Percentiles rank a stretch among this genome's conserved stretches.
Conservation (phyloP, 1,284 basidiomycete species). For the Irpex sp. region DNA sequence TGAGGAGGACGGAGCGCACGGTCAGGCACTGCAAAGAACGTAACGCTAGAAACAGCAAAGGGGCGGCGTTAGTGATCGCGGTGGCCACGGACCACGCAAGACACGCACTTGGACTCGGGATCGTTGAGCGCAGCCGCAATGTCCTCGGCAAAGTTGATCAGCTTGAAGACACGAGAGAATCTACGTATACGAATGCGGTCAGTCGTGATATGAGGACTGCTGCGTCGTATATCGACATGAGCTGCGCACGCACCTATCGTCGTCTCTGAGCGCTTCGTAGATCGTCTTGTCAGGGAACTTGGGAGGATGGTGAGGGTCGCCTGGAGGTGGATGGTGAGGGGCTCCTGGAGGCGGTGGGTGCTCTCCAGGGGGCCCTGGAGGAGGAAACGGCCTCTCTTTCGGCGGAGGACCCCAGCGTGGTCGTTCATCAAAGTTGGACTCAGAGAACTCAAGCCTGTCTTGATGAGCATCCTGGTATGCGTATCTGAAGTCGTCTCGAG, state of each 20-base stretch:
- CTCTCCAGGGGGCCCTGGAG: constrained; percentile 6
- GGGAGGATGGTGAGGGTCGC: constrained; percentile 7
- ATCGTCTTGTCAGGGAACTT: constrained; percentile 29
- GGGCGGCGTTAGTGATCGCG: constrained; percentile 7
- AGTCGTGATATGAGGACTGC: not conserved
- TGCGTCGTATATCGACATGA: not conserved
- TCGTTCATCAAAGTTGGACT: not conserved
- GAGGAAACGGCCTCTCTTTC: not conserved
- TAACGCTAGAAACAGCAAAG: constrained; percentile 31
- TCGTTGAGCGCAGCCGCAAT: constrained; percentile 37
- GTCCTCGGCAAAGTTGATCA: constrained; percentile 39
- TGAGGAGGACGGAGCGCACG: constrained; percentile 28
- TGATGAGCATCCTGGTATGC: not conserved
- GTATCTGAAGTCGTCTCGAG: constrained; percentile 2
- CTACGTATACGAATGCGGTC: constrained; percentile 14
- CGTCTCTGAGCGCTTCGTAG: constrained; percentile 34
- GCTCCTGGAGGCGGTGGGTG: constrained; percentile 9
- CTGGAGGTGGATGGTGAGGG: constrained; percentile 6
- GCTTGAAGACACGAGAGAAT: constrained; percentile 37
- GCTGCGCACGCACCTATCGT: constrained; percentile 25
- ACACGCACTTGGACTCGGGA: constrained; percentile 27
- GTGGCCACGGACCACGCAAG: not conserved
- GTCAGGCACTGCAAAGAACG: constrained; percentile 50
- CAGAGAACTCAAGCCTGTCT: not conserved
- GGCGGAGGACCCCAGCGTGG: not conserved